phyloP scores from a whole-genome alignment of 2,329 filamentous ascomycete species.

The Epichloe typhina region DNA sequence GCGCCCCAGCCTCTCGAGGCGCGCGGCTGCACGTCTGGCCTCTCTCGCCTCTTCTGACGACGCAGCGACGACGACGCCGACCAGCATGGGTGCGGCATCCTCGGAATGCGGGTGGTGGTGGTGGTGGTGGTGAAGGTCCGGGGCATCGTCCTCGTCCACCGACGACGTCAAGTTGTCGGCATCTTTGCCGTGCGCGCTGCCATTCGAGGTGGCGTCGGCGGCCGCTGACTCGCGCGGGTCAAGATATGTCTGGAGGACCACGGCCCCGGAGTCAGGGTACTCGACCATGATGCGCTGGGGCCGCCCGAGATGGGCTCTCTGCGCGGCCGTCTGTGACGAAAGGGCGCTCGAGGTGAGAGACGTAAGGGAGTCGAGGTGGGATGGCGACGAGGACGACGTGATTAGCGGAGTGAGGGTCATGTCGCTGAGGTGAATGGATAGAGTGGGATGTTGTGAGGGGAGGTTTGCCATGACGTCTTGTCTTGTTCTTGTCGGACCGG shows the following conservation, averaged over 20 bases:
- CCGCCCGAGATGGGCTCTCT: slow-evolving; percentile 37
- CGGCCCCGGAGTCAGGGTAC: slow-evolving; percentile 29
- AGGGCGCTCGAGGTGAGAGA: slow-evolving; percentile 39
- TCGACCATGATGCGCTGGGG: slow-evolving; percentile 48
- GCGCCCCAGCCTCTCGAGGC: slow-evolving; percentile 40
- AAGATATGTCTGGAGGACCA: slow-evolving; percentile 33
- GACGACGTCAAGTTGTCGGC: slow-evolving; percentile 3
- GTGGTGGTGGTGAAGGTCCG: slow-evolving; percentile 1
- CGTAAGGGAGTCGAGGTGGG: slow-evolving; percentile 36
- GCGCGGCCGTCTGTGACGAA: slow-evolving; percentile 37
- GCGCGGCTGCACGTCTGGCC: slow-evolving; percentile 37
- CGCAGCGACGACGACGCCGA: slow-evolving; percentile 40
- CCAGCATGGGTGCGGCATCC: slow-evolving; percentile 35
- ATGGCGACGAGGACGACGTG: slow-evolving; percentile 33
- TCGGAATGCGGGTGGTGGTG: slow-evolving; percentile 8
- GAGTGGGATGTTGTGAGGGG: slow-evolving; percentile 35
- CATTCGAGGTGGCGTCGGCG: slow-evolving; percentile 4
- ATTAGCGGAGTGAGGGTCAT: slow-evolving; percentile 43
- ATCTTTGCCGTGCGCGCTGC: slow-evolving; percentile 5
- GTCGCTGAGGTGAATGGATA: slow-evolving; percentile 45
- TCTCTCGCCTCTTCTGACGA: slow-evolving; percentile 33
- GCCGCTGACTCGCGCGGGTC: slow-evolving; percentile 19
- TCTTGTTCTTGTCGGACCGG: neutral
- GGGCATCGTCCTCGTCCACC: slow-evolving; percentile 3
- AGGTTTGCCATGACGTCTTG: slow-evolving; percentile 22